Base-by-base conservation (phyloP, 176 grass and related monocot species). In the Coix lacrymajobi region DNA sequence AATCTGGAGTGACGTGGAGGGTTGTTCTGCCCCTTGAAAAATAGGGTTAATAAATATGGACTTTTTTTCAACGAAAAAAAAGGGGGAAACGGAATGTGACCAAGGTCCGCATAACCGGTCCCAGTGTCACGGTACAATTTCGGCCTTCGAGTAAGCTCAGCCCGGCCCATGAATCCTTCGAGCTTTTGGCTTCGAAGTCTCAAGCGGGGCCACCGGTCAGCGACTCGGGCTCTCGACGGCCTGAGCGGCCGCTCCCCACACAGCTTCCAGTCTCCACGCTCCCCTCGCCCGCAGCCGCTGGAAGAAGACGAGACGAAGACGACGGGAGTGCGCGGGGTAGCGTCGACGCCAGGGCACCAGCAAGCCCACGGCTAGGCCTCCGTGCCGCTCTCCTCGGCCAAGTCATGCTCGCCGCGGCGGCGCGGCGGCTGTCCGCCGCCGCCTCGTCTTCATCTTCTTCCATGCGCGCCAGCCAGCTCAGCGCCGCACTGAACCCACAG, bases 371-470 rank as follows among this genome's bases (percentile, higher is more conserved):
- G 14, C 60, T 30, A 44, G 14, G 77, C 14, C 22, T 22, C 33
- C 16, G 20, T 10, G 73, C 44, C 0, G 6, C 66, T 80, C 51
- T 33, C 38, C 51, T 61, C 30, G 24, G 0, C 28, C 28, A 36
- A n/a, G 66, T 33, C 51, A 92, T 92, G 90, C 64, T 92, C 41
- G 46, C 67, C 1, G 73, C 79, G 2, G 30, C 80, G 5, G 60
- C 51, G 22, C 79, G 78, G 49, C 62, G 73, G 83, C 25, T 81
- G 43, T 69, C 82, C 29, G 52, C 72, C 8, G 68, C 69, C 22
- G 78, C 76, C 57, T 36, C 79, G n/a, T 51, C 66, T 30, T 63
- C 77, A 1, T 65, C 79, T 51, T 30, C 61, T 37, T 69, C 48
- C 49, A 74, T 30, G n/a, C 48, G 38, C 61, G 7, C 62, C 37